Conservation (phyloP, 371 early-diverging fungal genomes). For the Gilbertella persicaria region DNA sequence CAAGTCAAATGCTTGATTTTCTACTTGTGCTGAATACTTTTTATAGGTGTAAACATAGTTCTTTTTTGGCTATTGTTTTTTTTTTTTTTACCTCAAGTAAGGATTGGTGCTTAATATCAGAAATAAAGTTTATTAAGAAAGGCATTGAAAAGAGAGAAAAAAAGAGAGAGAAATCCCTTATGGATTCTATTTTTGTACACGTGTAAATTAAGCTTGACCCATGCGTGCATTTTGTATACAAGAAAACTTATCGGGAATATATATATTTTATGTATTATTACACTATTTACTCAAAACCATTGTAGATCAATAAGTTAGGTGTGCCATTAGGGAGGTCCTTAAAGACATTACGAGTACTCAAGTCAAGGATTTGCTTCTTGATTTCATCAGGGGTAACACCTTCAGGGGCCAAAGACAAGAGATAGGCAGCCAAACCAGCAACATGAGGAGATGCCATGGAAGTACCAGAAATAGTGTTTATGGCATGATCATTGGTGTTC, state of each 20-base stretch:
- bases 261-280: too few relatives aligned
- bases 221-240: too few relatives aligned
- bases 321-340: slow-evolving; percentile 65
- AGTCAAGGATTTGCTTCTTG: slow-evolving; percentile 71
- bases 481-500: slow-evolving; percentile 75
- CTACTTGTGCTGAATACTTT: not conserved
- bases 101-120: not conserved
- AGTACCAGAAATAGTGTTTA: slow-evolving; percentile 96
- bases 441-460: slow-evolving; percentile 90
- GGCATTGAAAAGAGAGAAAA: not conserved
- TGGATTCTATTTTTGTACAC: not conserved
- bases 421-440: slow-evolving; percentile 93
- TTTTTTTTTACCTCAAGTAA: not conserved
- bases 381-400: slow-evolving; percentile 77
- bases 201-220: too few relatives aligned
- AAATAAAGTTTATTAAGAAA: slow-evolving; percentile 7
- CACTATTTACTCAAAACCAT: slow-evolving; percentile 39
- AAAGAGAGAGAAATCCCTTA: not conserved
- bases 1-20: not conserved
- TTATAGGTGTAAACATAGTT: not conserved
- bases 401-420: slow-evolving; percentile 66
- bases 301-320: slow-evolving; percentile 84
- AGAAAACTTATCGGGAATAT: too few relatives aligned
- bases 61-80: not conserved
- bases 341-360: slow-evolving; percentile 69